These are phyloP conservation scores for Asterella californica DNA, from an alignment of 225 moss, liverwort and hornwort genomes.

Conservation along the genomic window DNA sequence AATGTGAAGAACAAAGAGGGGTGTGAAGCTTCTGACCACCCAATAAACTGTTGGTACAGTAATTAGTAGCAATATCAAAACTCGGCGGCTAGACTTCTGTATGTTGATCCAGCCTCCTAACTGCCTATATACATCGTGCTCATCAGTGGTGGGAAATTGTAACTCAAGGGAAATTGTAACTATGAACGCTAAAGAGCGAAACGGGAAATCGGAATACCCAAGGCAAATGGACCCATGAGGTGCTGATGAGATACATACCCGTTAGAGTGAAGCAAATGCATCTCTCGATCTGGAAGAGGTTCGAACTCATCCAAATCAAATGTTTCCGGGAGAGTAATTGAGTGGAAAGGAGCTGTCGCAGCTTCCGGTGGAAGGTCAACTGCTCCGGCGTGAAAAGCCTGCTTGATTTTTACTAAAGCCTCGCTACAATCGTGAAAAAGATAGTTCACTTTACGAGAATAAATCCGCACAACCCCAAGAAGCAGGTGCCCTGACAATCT, in stretches of 20 bases:
- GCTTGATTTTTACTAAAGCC: slow-evolving; percentile 96
- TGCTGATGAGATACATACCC: slow-evolving; percentile 45
- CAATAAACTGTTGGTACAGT: no score
- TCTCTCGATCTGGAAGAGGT: slow-evolving; percentile 84
- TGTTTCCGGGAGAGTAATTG: slow-evolving; percentile 92
- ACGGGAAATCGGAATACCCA: background rate
- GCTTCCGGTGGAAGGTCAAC: slow-evolving; percentile 97
- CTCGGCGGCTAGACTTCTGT: no score
- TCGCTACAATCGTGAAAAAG: slow-evolving; percentile 99
- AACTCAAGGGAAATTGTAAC: no score
- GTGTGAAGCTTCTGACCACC: no score
- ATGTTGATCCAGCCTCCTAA: background rate
- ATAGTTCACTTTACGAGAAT: slow-evolving; percentile 99
- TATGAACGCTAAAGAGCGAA: background rate
- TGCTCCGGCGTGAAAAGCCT: slow-evolving; percentile 93
- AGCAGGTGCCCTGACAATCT: slow-evolving; percentile 92
- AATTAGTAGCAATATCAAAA: no score
- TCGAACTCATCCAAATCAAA: slow-evolving; percentile 99
- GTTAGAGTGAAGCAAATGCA: slow-evolving; percentile 65
- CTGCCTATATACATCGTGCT: no score
- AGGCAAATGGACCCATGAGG: background rate
- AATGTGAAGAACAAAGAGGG: no score
- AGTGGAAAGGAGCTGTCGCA: slow-evolving; percentile 92
- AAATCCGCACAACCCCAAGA: slow-evolving; percentile 93
- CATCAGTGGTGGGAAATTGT: background rate